Evolutionary conservation across 768 basidiomycete species (phyloP).

Genomic region (Pleurotus tuber-regium): DNA sequence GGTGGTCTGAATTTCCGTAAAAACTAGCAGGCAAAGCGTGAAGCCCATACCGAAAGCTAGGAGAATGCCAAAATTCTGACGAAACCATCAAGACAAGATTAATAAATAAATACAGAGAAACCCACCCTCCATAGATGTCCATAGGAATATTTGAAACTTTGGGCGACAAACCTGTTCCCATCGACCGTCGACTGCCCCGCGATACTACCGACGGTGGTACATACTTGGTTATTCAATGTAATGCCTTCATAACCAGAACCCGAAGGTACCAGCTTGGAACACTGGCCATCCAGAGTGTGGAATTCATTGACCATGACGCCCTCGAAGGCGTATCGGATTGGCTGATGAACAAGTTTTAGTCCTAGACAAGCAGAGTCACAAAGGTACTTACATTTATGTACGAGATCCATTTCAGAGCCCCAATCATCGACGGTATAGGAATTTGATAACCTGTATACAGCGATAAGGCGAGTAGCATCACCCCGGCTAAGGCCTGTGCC

Average conservation of each 20-base stretch:
- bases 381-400: slow-evolving; percentile 51
- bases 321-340: slow-evolving; percentile 74
- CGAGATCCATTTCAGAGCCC: slow-evolving; percentile 66
- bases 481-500: slow-evolving; percentile 59
- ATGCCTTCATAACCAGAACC: slow-evolving; percentile 63
- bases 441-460: slow-evolving; percentile 25
- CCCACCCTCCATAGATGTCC: slow-evolving; percentile 42
- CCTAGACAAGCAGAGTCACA: neutral
- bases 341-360: slow-evolving; percentile 33
- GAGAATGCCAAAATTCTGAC: slow-evolving; percentile 69
- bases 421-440: slow-evolving; percentile 62
- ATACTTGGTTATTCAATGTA: slow-evolving; percentile 65
- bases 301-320: slow-evolving; percentile 81
- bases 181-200: slow-evolving; percentile 57
- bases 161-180: slow-evolving; percentile 50
- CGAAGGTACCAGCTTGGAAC: slow-evolving; percentile 56
- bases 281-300: slow-evolving; percentile 59
- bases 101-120: neutral
- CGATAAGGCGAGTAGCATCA: slow-evolving; percentile 32
- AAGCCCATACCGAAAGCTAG: slow-evolving; percentile 65
- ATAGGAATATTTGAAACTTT: slow-evolving; percentile 47
- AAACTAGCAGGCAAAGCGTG: slow-evolving; percentile 49
- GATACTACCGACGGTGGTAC: slow-evolving; percentile 64
- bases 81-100: neutral
- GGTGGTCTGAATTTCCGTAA: slow-evolving; percentile 53